Evolutionary conservation across 2,329 filamentous ascomycete species (phyloP).

Genomic region (Stagonosporopsis cucurbitacearum): DNA sequence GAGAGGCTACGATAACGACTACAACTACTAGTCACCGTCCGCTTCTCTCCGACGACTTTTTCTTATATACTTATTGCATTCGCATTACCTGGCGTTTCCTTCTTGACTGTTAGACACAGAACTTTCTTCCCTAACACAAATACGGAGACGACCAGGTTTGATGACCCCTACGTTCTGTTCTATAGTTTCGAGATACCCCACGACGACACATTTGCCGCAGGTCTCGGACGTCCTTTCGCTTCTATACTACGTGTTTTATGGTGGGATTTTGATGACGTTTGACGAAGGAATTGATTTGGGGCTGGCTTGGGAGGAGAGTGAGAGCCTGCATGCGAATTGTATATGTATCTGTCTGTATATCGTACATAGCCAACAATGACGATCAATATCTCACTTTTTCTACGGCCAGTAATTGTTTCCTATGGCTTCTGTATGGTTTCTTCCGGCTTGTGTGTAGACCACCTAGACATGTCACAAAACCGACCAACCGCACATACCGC

Average conservation of each 20-base stretch:
- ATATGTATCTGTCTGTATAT: conserved; percentile 6
- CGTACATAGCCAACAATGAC: conserved; percentile 1
- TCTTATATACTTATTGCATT: background rate
- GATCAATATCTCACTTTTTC: background rate
- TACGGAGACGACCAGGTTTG: conserved; percentile 14
- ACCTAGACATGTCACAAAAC: background rate
- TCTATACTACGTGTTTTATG: conserved; percentile 14
- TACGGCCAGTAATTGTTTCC: background rate
- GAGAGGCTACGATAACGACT: conserved; percentile 29
- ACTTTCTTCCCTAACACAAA: conserved; percentile 1
- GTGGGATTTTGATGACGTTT: conserved; percentile 9
- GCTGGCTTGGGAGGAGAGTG: too few relatives aligned
- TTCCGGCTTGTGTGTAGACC: too few relatives aligned
- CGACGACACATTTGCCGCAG: conserved; percentile 29
- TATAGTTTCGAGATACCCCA: conserved; percentile 45
- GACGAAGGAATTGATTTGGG: background rate
- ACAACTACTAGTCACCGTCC: conserved; percentile 20
- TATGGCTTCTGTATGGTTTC: background rate
- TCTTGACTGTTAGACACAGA: conserved; percentile 30
- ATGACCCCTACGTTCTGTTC: conserved; percentile 17
- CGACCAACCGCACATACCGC: too few relatives aligned
- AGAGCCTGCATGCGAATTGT: background rate
- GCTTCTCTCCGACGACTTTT: background rate
- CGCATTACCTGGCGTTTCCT: conserved; percentile 30
- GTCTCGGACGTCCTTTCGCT: conserved; percentile 46